Evolutionary conservation across 2,329 filamentous ascomycete genomes (phyloP).

Genomic region (Ceratocystis harringtonii): DNA sequence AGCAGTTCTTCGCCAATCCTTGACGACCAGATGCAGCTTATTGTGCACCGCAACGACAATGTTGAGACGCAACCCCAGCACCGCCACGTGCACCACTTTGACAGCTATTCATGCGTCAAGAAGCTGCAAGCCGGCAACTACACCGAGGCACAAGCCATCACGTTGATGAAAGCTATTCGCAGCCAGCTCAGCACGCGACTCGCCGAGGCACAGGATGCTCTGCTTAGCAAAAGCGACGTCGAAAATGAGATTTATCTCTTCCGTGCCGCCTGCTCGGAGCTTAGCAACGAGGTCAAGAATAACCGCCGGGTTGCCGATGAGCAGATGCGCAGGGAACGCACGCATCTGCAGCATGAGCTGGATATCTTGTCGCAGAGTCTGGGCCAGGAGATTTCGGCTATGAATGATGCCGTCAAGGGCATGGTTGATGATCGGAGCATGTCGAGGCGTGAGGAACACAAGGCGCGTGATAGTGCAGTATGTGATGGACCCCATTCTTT

Average conservation of each 20-base stretch:
- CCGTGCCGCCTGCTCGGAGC: conserved; percentile 79
- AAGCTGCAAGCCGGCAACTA: conserved; percentile 60
- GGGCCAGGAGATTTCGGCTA: conserved; percentile 62
- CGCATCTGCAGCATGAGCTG: conserved; percentile 82
- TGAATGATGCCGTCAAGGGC: conserved; percentile 85
- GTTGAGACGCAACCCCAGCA: background rate
- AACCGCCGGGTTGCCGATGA: conserved; percentile 64
- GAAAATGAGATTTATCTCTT: conserved; percentile 93
- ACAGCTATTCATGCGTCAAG: conserved; percentile 79
- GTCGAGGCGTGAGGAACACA: conserved; percentile 76
- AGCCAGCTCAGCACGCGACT: conserved; percentile 63
- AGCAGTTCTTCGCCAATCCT: background rate
- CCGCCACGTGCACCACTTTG: conserved; percentile 75
- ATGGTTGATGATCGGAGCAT: conserved; percentile 96
- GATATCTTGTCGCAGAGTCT: conserved; percentile 78
- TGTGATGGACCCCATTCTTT: conserved; percentile 21
- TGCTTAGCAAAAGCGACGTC: conserved; percentile 82
- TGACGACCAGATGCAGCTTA: conserved; percentile 6
- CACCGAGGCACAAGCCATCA: conserved; percentile 58
- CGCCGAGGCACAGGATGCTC: conserved; percentile 58
- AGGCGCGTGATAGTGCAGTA: conserved; percentile 65
- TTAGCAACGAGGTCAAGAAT: conserved; percentile 73
- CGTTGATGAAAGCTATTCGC: conserved; percentile 84
- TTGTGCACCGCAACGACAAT: conserved; percentile 5
- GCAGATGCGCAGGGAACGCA: conserved; percentile 66